Evolutionary conservation across 2,329 filamentous ascomycete genomes (phyloP), one percentile per base, ranked within the genome.

Genomic region (Diaporthe citri): DNA sequence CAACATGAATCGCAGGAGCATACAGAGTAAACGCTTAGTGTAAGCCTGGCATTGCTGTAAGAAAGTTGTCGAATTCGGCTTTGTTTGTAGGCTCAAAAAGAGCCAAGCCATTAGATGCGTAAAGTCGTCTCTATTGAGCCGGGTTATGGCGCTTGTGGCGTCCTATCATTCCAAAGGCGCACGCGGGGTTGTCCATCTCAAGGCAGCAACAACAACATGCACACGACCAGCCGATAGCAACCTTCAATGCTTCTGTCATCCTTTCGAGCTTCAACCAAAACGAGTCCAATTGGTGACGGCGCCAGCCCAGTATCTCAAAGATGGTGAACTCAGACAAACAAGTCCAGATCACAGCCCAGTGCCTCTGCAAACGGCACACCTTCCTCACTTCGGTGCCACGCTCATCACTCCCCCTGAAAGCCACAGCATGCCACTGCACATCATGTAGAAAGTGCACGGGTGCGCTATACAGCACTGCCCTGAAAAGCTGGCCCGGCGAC

Each of bases 401-500:
- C 22, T 82, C 83, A 1, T 76, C 78, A 0, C 82, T 89, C 3
- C 88, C 87, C 10, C 80, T 90, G 0, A 74, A 80, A 55, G 85
- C 82, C 0, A 79, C 79, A 3, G 56, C 62, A 57, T 90, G 88
- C 77, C 88, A 90, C 80, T 90, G 88, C 81, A 80, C 80, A 25
- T 88, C 87, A 3, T 90, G 88, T 78, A 84, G 88, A 1, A 87
- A 85, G 72, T 48, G 81, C 3, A 86, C 85, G 0, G 88, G 88
- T 31, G 83, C 79, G 7, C 79, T 88, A 31, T 86, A 87, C 79
- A 82, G 80, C 28, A 79, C 78, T 31, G 79, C 79, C n/a, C 71
- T 80, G 1, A 43, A 79, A 1, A 39, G 72, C 3, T 88, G 87
- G 87, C 84, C 82, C 5, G 82, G 82, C 52, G 77, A 80, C 59